phyloP scores from a whole-genome alignment of 495 filamentous ascomycete species.

The Penicillium canariense region DNA sequence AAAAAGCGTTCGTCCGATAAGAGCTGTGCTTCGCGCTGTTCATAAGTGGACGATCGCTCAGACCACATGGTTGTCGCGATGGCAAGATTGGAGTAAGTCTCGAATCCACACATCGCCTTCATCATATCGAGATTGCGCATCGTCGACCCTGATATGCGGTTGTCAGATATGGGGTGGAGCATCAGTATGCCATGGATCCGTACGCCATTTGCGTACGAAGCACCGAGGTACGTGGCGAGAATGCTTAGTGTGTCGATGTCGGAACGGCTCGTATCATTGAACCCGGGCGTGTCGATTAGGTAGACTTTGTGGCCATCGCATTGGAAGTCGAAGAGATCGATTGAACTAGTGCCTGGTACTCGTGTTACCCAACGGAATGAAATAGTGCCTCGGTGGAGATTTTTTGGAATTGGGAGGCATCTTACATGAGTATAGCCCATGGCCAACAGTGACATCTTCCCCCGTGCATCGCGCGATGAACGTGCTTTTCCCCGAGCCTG shows the following conservation, averaged over 20 bases:
- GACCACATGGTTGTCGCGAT: constrained; percentile 10
- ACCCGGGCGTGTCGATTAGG: neutral
- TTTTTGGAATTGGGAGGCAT: neutral
- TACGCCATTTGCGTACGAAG: neutral
- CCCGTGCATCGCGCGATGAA: constrained; percentile 17
- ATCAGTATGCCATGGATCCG: neutral
- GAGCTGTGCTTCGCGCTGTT: too few species aligned
- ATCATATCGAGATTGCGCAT: constrained; percentile 28
- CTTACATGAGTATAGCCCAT: constrained; percentile 12
- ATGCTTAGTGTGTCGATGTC: neutral
- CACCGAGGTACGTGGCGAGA: neutral
- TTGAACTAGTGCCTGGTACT: neutral
- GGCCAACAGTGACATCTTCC: constrained; percentile 16
- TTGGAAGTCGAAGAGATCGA: neutral
- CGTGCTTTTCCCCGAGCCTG: constrained; percentile 29
- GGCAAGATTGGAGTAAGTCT: neutral
- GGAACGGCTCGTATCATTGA: neutral
- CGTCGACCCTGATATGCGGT: constrained; percentile 4
- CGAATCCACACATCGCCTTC: constrained; percentile 21
- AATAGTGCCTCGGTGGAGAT: too few species aligned
- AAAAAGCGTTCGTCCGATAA: too few species aligned
- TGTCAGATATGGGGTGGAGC: constrained; percentile 2
- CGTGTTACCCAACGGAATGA: too few species aligned
- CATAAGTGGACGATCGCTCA: too few species aligned
- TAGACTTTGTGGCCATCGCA: neutral